Percentiles rank a stretch among this genome's conserved stretches.
phyloP scores from a whole-genome alignment of 805 yeast genomes.

The Kluyveromyces starmeri region DNA sequence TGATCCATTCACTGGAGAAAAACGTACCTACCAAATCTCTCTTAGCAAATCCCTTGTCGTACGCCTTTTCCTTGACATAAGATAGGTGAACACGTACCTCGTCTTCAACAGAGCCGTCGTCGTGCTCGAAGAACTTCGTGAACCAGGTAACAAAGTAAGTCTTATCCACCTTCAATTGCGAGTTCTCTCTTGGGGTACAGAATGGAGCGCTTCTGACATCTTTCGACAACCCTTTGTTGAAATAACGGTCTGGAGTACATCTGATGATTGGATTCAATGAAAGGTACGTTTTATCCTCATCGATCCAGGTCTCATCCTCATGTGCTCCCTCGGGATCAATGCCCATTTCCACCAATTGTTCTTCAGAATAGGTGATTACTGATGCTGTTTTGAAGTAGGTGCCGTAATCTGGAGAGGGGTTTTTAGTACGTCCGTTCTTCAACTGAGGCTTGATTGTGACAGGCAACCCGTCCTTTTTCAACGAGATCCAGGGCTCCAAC shows the following conservation, averaged over 20 bases:
- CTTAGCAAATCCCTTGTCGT: slow-evolving; percentile 50
- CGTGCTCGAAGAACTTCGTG: slow-evolving; percentile 45
- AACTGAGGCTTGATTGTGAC: slow-evolving; percentile 69
- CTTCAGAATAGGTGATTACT: slow-evolving; percentile 47
- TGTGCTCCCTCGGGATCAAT: slow-evolving; percentile 52
- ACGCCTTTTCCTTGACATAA: slow-evolving; percentile 46
- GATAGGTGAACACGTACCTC: slow-evolving; percentile 61
- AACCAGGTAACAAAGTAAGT: slow-evolving; percentile 80
- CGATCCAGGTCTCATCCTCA: slow-evolving; percentile 45
- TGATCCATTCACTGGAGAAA: slow-evolving; percentile 65
- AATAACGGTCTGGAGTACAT: slow-evolving; percentile 75
- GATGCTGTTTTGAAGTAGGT: slow-evolving; percentile 70
- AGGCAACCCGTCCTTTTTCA: slow-evolving; percentile 70
- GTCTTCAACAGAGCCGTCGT: slow-evolving; percentile 34
- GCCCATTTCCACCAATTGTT: slow-evolving; percentile 63
- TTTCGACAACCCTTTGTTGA: slow-evolving; percentile 53
- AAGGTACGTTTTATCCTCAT: slow-evolving; percentile 69
- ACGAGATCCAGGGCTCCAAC: slow-evolving; percentile 71
- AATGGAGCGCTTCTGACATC: slow-evolving; percentile 61
- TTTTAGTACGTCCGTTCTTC: slow-evolving; percentile 61
- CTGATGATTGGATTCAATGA: slow-evolving; percentile 69
- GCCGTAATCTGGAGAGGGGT: slow-evolving; percentile 61
- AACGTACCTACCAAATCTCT: slow-evolving; percentile 40
- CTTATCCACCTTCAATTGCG: slow-evolving; percentile 45
- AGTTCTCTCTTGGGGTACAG: slow-evolving; percentile 67